These are phyloP conservation scores for Alternaria arbusti DNA, from an alignment of 2,329 filamentous ascomycete species.

Conservation along the genomic window DNA sequence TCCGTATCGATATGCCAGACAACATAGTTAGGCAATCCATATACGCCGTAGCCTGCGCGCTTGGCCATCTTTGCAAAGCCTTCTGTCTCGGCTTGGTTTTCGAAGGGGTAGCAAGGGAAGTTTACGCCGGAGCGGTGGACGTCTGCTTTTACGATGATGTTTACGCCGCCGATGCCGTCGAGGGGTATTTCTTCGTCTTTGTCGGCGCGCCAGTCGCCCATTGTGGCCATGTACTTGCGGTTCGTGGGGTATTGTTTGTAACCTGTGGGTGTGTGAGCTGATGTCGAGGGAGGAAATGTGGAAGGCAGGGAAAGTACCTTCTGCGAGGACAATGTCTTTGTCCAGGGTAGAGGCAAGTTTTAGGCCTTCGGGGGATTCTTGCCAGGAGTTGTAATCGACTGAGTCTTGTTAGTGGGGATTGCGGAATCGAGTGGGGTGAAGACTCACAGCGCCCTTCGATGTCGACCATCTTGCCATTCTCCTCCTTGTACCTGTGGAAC, in stretches of 20 bases:
- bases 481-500: constrained; percentile 86
- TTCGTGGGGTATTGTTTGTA: constrained; percentile 94
- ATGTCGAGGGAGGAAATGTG: background rate
- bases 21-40: constrained; percentile 94
- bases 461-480: constrained; percentile 68
- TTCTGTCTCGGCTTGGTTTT: constrained; percentile 98
- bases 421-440: no score
- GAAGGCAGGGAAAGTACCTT: constrained; percentile 65
- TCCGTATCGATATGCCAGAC: constrained; percentile 99
- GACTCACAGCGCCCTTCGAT: constrained; percentile 91
- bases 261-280: constrained; percentile 57
- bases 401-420: constrained; percentile 1
- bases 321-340: constrained; percentile 83
- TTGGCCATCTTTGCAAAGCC: constrained; percentile 99
- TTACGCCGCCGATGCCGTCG: constrained; percentile 95
- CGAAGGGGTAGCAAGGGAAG: constrained; percentile 94
- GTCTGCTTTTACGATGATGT: constrained; percentile 96
- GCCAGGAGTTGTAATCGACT: constrained; percentile 99
- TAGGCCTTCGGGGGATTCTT: constrained; percentile 85
- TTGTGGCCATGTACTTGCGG: constrained; percentile 84
- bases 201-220: constrained; percentile 92
- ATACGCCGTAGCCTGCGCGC: constrained; percentile 88
- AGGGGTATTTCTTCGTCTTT: constrained; percentile 92
- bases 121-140: constrained; percentile 98
- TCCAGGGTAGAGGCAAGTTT: constrained; percentile 75